Conservation (phyloP, 257 asterid genomes). For the Ballota nigra region DNA sequence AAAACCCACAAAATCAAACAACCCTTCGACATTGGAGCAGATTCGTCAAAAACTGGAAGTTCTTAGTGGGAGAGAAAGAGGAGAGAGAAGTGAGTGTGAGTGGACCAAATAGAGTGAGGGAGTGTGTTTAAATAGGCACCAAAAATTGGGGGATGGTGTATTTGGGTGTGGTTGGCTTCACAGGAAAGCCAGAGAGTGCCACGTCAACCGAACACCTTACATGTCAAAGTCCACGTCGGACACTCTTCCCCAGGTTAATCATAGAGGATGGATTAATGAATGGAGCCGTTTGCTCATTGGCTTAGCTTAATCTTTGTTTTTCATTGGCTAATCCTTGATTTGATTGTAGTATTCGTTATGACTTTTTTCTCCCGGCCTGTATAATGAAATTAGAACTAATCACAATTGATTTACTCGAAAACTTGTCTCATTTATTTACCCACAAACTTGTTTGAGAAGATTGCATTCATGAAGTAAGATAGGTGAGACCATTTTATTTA, state of each 20-base stretch:
- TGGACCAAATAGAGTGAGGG: neutral
- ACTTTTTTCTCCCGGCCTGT: too few relatives aligned
- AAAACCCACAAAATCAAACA: neutral
- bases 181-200: constrained; percentile 44
- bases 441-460: too few relatives aligned
- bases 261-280: constrained; percentile 25
- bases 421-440: too few relatives aligned
- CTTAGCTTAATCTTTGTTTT: constrained; percentile 25
- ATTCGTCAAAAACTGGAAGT: neutral
- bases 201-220: constrained; percentile 30
- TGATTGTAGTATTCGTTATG: too few relatives aligned
- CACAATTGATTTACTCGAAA: too few relatives aligned
- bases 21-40: constrained; percentile 21
- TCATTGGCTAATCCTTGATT: constrained; percentile 1
- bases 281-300: constrained; percentile 37
- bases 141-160: neutral
- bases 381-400: too few relatives aligned
- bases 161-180: constrained; percentile 35
- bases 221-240: constrained; percentile 38
- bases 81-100: constrained; percentile 2
- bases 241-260: neutral
- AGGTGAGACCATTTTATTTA: too few relatives aligned
- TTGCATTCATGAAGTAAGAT: too few relatives aligned
- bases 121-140: constrained; percentile 45
- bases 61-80: neutral